Evolutionary conservation across 345 rosid genomes (phyloP).

Genomic region (Psidium friedrichsthalianum): DNA sequence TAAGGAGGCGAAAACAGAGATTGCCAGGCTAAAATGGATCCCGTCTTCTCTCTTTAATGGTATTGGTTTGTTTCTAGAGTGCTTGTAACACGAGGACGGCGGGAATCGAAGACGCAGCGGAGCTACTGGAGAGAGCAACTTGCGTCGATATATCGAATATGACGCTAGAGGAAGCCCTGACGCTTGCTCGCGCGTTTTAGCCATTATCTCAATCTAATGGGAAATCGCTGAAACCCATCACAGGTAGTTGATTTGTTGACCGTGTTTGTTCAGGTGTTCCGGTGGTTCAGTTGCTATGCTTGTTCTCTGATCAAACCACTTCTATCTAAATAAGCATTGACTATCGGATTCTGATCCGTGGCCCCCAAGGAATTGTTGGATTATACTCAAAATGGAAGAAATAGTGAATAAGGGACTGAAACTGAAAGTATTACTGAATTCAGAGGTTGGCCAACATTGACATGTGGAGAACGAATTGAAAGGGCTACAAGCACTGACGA

Average conservation of each 20-base stretch:
- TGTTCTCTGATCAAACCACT: background rate
- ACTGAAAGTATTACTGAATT: background rate
- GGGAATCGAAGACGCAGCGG: slow-evolving; percentile 80
- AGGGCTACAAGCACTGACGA: background rate
- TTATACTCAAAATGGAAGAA: background rate
- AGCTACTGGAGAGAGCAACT: slow-evolving; percentile 77
- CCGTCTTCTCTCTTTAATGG: background rate
- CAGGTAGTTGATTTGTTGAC: slow-evolving; percentile 25
- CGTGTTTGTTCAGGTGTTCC: background rate
- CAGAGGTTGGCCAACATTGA: background rate
- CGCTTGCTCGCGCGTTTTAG: no score
- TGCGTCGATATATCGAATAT: slow-evolving; percentile 60
- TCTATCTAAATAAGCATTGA: background rate
- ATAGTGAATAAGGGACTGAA: background rate
- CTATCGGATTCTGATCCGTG: background rate
- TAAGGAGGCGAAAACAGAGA: background rate
- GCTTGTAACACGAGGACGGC: slow-evolving; percentile 83
- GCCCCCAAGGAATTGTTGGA: background rate
- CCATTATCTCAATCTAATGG: slow-evolving; percentile 71
- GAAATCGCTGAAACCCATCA: slow-evolving; percentile 92
- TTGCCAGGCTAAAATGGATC: background rate
- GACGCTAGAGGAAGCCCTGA: no score
- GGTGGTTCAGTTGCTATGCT: background rate
- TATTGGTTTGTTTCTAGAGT: slow-evolving; percentile 26
- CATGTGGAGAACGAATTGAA: background rate